These are phyloP conservation scores for Ophiocordyceps sinensis DNA, from an alignment of 2,329 filamentous ascomycete species.

Conservation along the genomic window DNA sequence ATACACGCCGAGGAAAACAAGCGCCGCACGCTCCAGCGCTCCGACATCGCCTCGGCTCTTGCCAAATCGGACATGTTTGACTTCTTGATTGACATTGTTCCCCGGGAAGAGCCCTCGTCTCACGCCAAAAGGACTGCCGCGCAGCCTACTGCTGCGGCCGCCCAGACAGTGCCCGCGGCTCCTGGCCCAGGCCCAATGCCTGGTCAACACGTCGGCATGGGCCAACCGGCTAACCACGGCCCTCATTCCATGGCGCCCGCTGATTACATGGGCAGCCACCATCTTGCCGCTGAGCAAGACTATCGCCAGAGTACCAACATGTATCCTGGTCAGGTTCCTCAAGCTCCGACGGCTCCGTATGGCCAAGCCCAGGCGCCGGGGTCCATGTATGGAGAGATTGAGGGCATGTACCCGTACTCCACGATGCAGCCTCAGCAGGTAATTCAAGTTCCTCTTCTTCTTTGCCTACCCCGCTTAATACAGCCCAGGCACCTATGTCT, in stretches of 20 bases:
- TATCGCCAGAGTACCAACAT: conserved; percentile 69
- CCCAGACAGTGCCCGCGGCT: conserved; percentile 31
- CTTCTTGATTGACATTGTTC: conserved; percentile 97
- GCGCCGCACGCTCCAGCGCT: conserved; percentile 82
- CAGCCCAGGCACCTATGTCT: conserved; percentile 25
- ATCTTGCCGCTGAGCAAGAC: conserved; percentile 55
- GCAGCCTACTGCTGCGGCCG: conserved; percentile 25
- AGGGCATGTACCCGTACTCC: conserved; percentile 74
- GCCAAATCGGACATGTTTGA: conserved; percentile 99
- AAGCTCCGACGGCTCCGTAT: conserved; percentile 56
- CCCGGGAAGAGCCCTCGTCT: conserved; percentile 78
- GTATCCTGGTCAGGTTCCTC: conserved; percentile 68
- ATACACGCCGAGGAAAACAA: conserved; percentile 99
- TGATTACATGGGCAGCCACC: conserved; percentile 51
- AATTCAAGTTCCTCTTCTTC: conserved; percentile 16
- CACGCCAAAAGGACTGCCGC: conserved; percentile 63
- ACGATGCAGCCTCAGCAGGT: conserved; percentile 75
- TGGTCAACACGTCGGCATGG: conserved; percentile 33
- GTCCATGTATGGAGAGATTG: conserved; percentile 64
- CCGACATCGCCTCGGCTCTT: conserved; percentile 88
- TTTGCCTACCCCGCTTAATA: conserved; percentile 4
- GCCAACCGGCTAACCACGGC: conserved; percentile 41
- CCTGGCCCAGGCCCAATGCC: conserved; percentile 37
- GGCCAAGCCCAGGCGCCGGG: conserved; percentile 56
- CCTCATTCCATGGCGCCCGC: conserved; percentile 42